A percentile compares a stretch with the other conserved stretches of the same genome.
These are phyloP conservation scores for Phlyctochytrium planicorne DNA, from an alignment of 192 early-diverging fungal species.

Conservation along the genomic window DNA sequence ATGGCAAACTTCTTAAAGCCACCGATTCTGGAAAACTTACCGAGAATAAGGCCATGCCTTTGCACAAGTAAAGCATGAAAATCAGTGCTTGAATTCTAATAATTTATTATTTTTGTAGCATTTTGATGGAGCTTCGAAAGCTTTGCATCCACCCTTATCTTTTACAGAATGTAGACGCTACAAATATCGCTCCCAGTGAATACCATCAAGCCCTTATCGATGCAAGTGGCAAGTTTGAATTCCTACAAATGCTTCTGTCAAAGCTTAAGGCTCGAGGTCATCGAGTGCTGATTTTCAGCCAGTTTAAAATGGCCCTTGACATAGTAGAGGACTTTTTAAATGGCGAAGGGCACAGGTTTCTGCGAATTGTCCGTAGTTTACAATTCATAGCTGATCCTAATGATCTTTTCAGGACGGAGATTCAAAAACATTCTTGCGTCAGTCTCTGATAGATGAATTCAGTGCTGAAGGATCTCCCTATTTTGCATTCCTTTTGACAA, in stretches of 20 bases:
- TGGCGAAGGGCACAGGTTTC: slow-evolving; percentile 47
- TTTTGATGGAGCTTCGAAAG: slow-evolving; percentile 70
- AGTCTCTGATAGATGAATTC: slow-evolving; percentile 61
- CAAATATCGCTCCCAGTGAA: slow-evolving; percentile 28
- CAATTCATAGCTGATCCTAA: slow-evolving; percentile 8
- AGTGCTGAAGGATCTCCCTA: slow-evolving; percentile 60
- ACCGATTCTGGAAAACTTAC: slow-evolving; percentile 37
- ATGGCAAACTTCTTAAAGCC: slow-evolving; percentile 44
- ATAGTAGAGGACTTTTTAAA: slow-evolving; percentile 75
- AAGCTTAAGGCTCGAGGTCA: slow-evolving; percentile 61
- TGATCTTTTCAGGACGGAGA: slow-evolving; percentile 52
- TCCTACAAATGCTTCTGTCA: slow-evolving; percentile 66
- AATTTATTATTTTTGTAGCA: slow-evolving; percentile 37
- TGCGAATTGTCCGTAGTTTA: slow-evolving; percentile 43
- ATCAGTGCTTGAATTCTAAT: background rate
- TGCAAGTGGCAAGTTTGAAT: slow-evolving; percentile 60
- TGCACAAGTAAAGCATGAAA: slow-evolving; percentile 28
- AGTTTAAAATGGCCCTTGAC: slow-evolving; percentile 81
- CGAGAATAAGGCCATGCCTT: slow-evolving; percentile 27
- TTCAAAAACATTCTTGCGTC: slow-evolving; percentile 48
- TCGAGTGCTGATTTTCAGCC: slow-evolving; percentile 79
- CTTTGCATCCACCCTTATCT: slow-evolving; percentile 71
- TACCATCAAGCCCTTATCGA: slow-evolving; percentile 60
- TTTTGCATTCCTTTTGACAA: slow-evolving; percentile 69
- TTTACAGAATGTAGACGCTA: slow-evolving; percentile 54